Percentiles rank a stretch among this genome's conserved stretches.
Conservation (phyloP, 2,329 filamentous ascomycete genomes). For the Domatiomyces catenatus region DNA sequence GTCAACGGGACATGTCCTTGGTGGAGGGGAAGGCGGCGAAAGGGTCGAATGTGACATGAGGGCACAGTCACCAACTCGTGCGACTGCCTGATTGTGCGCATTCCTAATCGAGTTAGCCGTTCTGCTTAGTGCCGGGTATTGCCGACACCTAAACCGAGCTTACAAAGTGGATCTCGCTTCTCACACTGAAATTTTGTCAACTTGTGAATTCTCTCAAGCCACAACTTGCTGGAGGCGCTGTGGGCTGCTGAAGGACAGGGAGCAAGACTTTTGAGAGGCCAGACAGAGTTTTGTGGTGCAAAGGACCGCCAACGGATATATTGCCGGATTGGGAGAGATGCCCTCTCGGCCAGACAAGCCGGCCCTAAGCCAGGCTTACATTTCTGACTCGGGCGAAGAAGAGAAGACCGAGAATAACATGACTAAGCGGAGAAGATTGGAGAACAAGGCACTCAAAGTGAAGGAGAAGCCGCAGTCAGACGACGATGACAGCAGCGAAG, state of each 20-base stretch:
- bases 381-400: not conserved
- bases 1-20: conserved; percentile 1
- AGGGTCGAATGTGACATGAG: not conserved
- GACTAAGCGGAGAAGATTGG: not conserved
- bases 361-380: not conserved
- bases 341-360: not conserved
- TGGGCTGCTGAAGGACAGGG: not conserved
- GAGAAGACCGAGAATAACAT: not conserved
- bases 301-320: not conserved
- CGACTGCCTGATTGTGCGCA: not conserved
- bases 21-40: not conserved
- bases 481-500: not conserved
- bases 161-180: not conserved
- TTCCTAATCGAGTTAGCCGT: not conserved
- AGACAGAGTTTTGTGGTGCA: not conserved
- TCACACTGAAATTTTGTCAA: not conserved
- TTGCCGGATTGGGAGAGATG: not conserved
- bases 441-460: not conserved
- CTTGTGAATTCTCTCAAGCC: not conserved
- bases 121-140: not conserved
- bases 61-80: not conserved
- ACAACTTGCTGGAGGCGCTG: not conserved
- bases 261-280: not conserved
- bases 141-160: not conserved
- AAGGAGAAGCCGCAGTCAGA: not conserved